Base-by-base conservation (phyloP, 768 basidiomycete species). In the Tulasnella sp. region DNA sequence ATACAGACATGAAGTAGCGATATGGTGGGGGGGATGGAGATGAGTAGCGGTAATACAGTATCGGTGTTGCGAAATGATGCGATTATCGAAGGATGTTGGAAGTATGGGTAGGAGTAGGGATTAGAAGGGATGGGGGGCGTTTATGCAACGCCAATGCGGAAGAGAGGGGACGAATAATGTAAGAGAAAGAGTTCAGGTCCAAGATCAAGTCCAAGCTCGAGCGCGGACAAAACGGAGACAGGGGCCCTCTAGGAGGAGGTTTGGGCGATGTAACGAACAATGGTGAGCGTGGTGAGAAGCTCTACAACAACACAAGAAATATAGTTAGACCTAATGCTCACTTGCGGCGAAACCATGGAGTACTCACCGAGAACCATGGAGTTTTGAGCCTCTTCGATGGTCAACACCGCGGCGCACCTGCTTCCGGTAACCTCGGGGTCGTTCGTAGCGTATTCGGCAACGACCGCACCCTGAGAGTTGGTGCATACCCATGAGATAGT, bases 381-480 rank as follows among this genome's bases (percentile, higher is more conserved):
- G 34, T 34, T 58, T 13, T 23, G 45, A 13, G 23, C 42, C 32
- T 58, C 56, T 47, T 58, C 56, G 24, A 58, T 43, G 56, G 56
- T 58, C 41, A 58, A 47, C 21, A 58, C 45, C 23, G 56, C 56
- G 4, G 56, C 56, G 27, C 56, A 48, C 13, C 13, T 58, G 56
- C 43, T 45, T n/a, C 56, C 56, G 7, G 56, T 58, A 34, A 58
- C 32, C 41, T 24, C 19, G 15, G 41, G 15, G 45, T 58, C 56
- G 56, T 58, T 58, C 42, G 29, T 15, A 19, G 56, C 21, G 56
- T 58, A 58, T 27, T 58, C 56, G 5, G 56, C 56, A 15, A 58
- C 45, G 56, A 58, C 41, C 9, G 42, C 43, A 3, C 44, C 44
- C 17, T 44, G 21, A 26, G 42, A 3, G 19, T 58, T 44, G 24